These are phyloP conservation scores for Citeromyces matritensis DNA, from an alignment of 805 yeast genomes.

Conservation along the genomic window DNA sequence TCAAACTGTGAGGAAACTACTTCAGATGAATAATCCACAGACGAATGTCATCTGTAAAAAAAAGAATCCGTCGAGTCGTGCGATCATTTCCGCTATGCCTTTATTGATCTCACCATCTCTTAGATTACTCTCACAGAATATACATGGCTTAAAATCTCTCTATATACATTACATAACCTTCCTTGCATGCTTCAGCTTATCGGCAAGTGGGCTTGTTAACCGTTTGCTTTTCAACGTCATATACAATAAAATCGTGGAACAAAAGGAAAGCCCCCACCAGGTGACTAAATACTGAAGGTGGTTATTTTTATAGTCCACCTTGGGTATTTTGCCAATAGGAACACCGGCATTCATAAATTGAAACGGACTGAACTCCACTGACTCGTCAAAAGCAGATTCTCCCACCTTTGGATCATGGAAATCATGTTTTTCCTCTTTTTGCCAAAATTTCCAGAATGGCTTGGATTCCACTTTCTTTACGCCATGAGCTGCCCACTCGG, in stretches of 20 bases:
- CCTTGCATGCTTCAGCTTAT: constrained; percentile 33
- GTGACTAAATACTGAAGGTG: constrained; percentile 88
- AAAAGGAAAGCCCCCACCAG: constrained; percentile 81
- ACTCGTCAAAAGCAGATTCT: constrained; percentile 8
- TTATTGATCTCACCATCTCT: not conserved
- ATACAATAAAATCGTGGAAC: constrained; percentile 54
- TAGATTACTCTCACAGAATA: no score
- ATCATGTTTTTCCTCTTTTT: constrained; percentile 1
- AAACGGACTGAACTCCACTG: constrained; percentile 28
- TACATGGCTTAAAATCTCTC: constrained; percentile 20
- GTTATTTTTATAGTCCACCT: constrained; percentile 70
- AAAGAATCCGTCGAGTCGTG: no score
- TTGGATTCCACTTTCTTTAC: constrained; percentile 1
- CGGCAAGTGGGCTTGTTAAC: constrained; percentile 21
- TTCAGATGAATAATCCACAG: no score
- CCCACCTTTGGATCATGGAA: constrained; percentile 2
- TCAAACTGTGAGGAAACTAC: no score
- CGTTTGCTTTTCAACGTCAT: constrained; percentile 29
- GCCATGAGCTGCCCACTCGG: constrained; percentile 19
- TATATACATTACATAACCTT: constrained; percentile 15
- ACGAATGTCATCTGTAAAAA: no score
- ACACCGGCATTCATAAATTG: constrained; percentile 73
- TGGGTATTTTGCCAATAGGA: constrained; percentile 78
- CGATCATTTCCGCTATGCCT: no score
- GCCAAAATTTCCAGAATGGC: constrained; percentile 16